Percentiles rank a stretch among this genome's conserved stretches.
phyloP scores from a whole-genome alignment of 257 asterid genomes.

The Solanum chiquidenum region DNA sequence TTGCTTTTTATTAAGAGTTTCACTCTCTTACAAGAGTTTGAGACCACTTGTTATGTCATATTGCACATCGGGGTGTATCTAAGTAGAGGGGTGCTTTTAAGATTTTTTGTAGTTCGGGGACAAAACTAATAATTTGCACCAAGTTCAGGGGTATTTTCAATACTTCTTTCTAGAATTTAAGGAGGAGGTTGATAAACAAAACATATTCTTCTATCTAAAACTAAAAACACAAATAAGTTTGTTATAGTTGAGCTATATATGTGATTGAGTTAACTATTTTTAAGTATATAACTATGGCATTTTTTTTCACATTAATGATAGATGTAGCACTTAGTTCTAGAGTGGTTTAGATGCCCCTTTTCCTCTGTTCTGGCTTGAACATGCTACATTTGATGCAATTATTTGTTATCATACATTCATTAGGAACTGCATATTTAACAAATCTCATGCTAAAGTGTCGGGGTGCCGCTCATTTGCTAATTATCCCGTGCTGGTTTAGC shows the following conservation, averaged over 20 bases:
- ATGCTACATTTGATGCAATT: background rate
- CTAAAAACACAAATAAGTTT: background rate
- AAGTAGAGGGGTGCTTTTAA: background rate
- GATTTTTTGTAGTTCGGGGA: background rate
- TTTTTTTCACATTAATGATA: background rate
- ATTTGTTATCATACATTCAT: background rate
- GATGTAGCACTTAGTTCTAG: background rate
- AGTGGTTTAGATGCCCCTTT: background rate
- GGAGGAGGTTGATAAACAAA: background rate
- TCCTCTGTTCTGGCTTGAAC: background rate
- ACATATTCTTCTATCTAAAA: background rate
- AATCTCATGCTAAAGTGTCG: background rate
- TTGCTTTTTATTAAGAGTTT: background rate
- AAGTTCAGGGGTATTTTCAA: background rate
- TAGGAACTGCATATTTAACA: background rate
- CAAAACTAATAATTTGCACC: background rate
- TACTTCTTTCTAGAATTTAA: background rate
- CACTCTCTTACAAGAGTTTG: background rate
- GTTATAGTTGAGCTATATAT: background rate
- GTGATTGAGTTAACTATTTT: background rate
- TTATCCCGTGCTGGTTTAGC: background rate
- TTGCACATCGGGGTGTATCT: background rate
- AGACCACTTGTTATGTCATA: background rate
- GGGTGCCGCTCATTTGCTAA: background rate
- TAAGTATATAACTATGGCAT: background rate